Percentiles rank a stretch among this genome's conserved stretches.
These are phyloP conservation scores for Pseudogymnoascus sp. DNA, from an alignment of 2,329 filamentous ascomycete genomes.

Conservation along the genomic window DNA sequence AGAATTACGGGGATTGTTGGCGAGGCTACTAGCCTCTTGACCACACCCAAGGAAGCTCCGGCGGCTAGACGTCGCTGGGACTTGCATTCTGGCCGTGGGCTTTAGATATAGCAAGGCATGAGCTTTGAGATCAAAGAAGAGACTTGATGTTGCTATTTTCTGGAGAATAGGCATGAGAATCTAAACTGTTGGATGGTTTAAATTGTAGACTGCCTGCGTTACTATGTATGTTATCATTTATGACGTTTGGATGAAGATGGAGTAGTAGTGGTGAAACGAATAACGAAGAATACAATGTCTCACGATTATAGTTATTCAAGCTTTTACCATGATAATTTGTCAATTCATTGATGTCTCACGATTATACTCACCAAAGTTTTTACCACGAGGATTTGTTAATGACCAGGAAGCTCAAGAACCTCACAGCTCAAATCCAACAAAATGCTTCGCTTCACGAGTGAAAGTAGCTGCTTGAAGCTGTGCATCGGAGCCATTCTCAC, in stretches of 20 bases:
- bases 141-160: background rate
- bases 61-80: background rate
- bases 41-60: conserved; percentile 1
- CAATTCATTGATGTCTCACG: too few relatives aligned
- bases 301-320: background rate
- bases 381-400: background rate
- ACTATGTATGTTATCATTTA: background rate
- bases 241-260: background rate
- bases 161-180: background rate
- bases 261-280: background rate
- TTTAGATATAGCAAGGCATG: background rate
- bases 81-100: background rate
- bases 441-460: background rate
- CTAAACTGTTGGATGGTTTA: background rate
- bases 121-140: background rate
- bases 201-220: background rate
- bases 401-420: background rate
- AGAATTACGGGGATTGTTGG: conserved; percentile 10
- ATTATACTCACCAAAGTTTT: too few relatives aligned
- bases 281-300: background rate
- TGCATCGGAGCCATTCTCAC: background rate
- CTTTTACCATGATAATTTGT: background rate
- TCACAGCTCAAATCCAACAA: background rate
- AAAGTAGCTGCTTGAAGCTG: background rate
- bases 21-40: conserved; percentile 12